Evolutionary conservation across 2,329 filamentous ascomycete species (phyloP), one percentile per base, ranked within the genome.

Genomic region (Penicillium sp.): DNA sequence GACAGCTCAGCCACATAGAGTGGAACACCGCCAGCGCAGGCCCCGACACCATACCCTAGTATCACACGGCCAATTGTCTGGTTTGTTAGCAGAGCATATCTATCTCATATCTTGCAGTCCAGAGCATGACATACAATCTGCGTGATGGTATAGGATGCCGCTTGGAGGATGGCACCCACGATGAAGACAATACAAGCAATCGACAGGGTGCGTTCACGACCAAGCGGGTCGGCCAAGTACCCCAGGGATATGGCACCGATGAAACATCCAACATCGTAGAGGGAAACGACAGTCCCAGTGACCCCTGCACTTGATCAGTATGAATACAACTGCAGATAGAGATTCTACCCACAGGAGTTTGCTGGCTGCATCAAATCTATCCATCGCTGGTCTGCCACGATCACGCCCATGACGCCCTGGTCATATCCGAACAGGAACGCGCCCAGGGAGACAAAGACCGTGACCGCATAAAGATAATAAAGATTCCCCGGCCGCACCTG

Each of bases 1-100:
- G 59, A 52, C 33, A 61, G 52, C n/a, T 61, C 60, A 8, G 56
- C 55, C 7, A 59, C 54, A 37, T 61, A 62, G 9, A 61, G 47
- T 12, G 58, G 56, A 23, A 56, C 56, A 8, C 58, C 60, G 18
- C 58, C 56, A 6, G 54, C 54, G 42, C 58, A 59, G 4, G 51
- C 54, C 15, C 54, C 54, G 3, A 56, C 54, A 15, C 56, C 54
- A 15, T 51, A 51, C 13, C 58, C 60, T 21, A 60, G 32, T 21
- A 60, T 48, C 7, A 62, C 51, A 7, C 58, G 50, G 2, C 60
- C 56, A 20, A 62, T 47, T 4, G 53, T 58, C 57, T 56, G 30
- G 6, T 20, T 37, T 7, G 5, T 26, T 48, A 34, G 20, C 10
- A 26, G 8, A 15, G 18, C 7, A 9, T 4, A n/a, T 23, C 7